phyloP scores from a whole-genome alignment of 2,329 filamentous ascomycete genomes.

The Sclerotinia glacialis region DNA sequence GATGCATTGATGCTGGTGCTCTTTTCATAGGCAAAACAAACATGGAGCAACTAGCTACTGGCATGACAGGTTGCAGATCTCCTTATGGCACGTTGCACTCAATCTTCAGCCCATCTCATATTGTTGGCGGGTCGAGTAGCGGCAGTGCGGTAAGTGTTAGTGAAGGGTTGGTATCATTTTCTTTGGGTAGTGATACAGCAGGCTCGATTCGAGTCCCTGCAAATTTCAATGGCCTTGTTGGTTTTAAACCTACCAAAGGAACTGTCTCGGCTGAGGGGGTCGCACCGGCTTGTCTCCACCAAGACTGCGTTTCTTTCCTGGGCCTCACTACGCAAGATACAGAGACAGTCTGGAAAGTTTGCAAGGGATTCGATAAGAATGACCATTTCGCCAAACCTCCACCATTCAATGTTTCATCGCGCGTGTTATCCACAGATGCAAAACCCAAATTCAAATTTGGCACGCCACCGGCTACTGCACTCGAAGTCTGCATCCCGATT shows the following conservation, averaged over 20 bases:
- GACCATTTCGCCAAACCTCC: conserved; percentile 49
- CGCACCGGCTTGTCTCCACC: conserved; percentile 50
- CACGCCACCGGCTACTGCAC: conserved; percentile 45
- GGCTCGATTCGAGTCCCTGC: conserved; percentile 51
- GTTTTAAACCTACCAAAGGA: conserved; percentile 50
- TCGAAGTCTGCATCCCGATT: conserved; percentile 44
- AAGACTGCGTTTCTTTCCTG: conserved; percentile 54
- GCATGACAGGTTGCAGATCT: conserved; percentile 54
- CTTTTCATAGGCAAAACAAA: conserved; percentile 57
- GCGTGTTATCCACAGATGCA: background rate
- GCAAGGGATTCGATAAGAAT: conserved; percentile 46
- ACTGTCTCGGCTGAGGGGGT: conserved; percentile 48
- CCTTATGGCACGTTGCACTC: conserved; percentile 51
- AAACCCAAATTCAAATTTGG: conserved; percentile 49
- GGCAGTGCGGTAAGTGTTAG: conserved; percentile 53
- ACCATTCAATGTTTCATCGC: conserved; percentile 15
- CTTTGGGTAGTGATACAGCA: conserved; percentile 53
- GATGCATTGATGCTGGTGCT: conserved; percentile 50
- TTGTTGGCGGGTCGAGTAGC: conserved; percentile 54
- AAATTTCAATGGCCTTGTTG: conserved; percentile 50
- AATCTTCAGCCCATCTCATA: conserved; percentile 47
- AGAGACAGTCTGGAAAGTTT: conserved; percentile 48
- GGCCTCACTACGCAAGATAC: conserved; percentile 47
- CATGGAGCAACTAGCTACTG: conserved; percentile 55
- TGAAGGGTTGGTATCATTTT: conserved; percentile 51